Evolutionary conservation across 805 yeast species (phyloP), one percentile per base, ranked within the genome.

Genomic region (Monosporozyma siamensis): DNA sequence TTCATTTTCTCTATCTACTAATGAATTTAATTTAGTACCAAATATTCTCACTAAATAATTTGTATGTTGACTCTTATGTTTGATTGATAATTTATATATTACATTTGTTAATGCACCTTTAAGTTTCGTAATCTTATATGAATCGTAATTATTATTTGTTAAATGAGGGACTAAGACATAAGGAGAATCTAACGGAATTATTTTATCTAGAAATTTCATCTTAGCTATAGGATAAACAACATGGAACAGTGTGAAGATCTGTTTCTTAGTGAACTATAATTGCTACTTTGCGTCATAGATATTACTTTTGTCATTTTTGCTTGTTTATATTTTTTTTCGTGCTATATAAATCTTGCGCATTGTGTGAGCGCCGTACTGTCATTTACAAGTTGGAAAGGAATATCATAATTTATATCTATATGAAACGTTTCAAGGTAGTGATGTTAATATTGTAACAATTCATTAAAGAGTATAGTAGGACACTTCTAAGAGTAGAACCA

Each of bases 71-170:
- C 34, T 35, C n/a, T 24, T 14, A 12, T 25, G 20, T 8, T 22
- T 14, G 63, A 21, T 74, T 59, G 35, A 77, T 4, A 90, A 72
- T 53, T 77, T 78, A 60, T 83, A 90, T 42, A 89, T 82, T 27
- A 88, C 82, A 60, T 89, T 89, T 20, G 97, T 90, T 51, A 89
- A 69, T 0, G 97, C 97, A 10, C 97, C 97, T 39, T 82, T 75
- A 41, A 89, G 82, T 48, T 95, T 71, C 27, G 63, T 66, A 6
- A 48, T 30, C 8, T 40, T 31, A 29, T 41, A 41, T 4, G 25
- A 18, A 23, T 39, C 38, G 24, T 23, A 34, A 4, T 29, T 15
- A 8, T 22, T 22, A 6, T 34, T 25, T 8, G 27, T 22, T 12
- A 47, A 21, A 32, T 40, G 42, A 4, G 50, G 48, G 17, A 47